These are phyloP conservation scores for Aquanectria penicillioides DNA, from an alignment of 2,329 filamentous ascomycete species.

Conservation along the genomic window DNA sequence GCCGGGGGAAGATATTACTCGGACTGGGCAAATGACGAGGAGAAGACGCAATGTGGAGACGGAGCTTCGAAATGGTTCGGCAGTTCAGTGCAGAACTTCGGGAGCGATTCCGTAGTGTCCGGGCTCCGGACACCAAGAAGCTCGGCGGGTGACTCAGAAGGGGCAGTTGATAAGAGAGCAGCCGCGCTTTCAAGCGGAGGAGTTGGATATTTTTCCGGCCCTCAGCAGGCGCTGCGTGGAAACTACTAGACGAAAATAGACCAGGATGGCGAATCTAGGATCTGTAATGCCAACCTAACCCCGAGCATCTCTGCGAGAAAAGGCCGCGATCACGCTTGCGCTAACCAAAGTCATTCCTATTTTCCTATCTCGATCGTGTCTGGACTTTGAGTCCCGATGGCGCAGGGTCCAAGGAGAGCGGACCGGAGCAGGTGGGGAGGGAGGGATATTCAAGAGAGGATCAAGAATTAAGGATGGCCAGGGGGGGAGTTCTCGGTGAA, in stretches of 20 bases:
- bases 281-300: conserved; percentile 9
- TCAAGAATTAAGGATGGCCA: no score
- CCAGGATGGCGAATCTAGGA: conserved; percentile 3
- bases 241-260: conserved; percentile 15
- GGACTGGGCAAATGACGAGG: conserved; percentile 22
- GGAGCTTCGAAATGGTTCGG: conserved; percentile 16
- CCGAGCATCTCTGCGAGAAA: conserved; percentile 20
- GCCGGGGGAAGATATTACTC: conserved; percentile 8
- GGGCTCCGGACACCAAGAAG: conserved; percentile 1
- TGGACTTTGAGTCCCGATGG: background rate
- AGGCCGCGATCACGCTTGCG: conserved; percentile 1
- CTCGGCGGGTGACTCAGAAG: conserved; percentile 7
- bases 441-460: no score
- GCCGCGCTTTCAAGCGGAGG: background rate
- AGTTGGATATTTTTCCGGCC: background rate
- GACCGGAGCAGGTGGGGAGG: no score
- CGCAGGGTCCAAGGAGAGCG: no score
- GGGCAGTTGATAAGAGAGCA: conserved; percentile 2
- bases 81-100: conserved; percentile 1
- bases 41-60: conserved; percentile 3
- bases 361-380: background rate
- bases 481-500: conserved; percentile 4
- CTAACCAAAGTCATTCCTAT: conserved; percentile 3
- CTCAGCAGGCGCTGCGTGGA: conserved; percentile 8
- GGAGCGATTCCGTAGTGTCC: conserved; percentile 9